Evolutionary conservation across 2,329 filamentous ascomycete species (phyloP).

Genomic region (Trichoderma simmonsii): DNA sequence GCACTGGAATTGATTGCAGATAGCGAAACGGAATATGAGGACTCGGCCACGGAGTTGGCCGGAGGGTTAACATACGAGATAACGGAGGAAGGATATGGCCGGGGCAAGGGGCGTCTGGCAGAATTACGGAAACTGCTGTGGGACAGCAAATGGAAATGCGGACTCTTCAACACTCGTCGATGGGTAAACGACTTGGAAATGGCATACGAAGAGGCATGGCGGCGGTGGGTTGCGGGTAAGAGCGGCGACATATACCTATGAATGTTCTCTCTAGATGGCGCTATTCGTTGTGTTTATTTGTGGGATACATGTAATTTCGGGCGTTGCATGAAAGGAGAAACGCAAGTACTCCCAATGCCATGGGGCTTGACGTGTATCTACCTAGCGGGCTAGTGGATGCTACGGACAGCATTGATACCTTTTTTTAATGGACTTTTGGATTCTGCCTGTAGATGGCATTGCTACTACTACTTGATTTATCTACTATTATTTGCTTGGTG

Average conservation of each 20-base stretch:
- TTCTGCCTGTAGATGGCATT: not conserved
- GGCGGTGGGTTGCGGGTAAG: constrained; percentile 77
- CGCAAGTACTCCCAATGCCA: not conserved
- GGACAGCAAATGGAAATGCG: constrained; percentile 78
- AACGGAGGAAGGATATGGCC: constrained; percentile 43
- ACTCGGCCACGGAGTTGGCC: constrained; percentile 67
- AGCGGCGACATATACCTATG: constrained; percentile 89
- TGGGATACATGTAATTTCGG: not conserved
- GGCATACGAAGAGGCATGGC: constrained; percentile 87
- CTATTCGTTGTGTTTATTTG: not conserved
- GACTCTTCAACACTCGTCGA: constrained; percentile 83
- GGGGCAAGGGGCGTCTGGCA: constrained; percentile 66
- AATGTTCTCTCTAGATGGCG: constrained; percentile 11
- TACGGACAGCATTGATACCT: not conserved
- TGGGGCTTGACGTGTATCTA: not conserved
- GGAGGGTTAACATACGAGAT: constrained; percentile 58
- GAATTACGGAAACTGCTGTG: constrained; percentile 81
- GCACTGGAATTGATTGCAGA: constrained; percentile 72
- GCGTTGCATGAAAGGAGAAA: not conserved
- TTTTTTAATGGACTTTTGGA: not conserved
- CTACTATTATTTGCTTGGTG: not conserved
- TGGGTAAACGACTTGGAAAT: constrained; percentile 90
- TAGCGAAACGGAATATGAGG: constrained; percentile 81
- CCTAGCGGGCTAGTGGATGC: not conserved
- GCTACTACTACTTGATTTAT: not conserved